Base-by-base conservation (phyloP, 1,284 basidiomycete species). In the Moesziomyces aphidis region DNA sequence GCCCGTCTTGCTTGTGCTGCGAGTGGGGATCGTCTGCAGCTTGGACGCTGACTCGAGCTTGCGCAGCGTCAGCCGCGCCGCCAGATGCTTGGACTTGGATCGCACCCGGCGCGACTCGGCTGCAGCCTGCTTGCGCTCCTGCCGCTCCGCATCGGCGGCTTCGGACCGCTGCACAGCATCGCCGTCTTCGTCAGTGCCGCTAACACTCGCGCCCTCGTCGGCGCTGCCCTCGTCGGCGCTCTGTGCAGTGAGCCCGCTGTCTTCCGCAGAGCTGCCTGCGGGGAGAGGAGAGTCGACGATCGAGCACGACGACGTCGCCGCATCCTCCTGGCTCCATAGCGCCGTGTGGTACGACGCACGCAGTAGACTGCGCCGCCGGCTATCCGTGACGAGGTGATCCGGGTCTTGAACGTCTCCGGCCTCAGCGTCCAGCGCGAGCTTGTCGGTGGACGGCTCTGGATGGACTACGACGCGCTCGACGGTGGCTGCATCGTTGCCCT, bases 261-360 rank as follows among this genome's bases (percentile, higher is more conserved):
- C 39, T n/a, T 61, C 64, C 7, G 42, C 10, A 5, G 58, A 17
- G 34, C 53, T 46, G 5, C 49, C 21, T 9, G 52, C 55, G 3
- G 36, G 7, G 2, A 39, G 22, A 5, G 45, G 22, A 17, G 36
- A 50, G 17, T 47, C 50, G 5, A 34, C 53, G 13, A 54, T 42
- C 22, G 59, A 48, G 1, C 45, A 48, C 19, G 59, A 61, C 22
- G 26, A 28, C 11, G 46, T 24, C 28, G 46, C 17, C 3, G 57
- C 64, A 22, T 67, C 64, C n/a, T 67, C 58, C n/a, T 67, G 64
- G 44, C 59, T 67, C 59, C 58, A 61, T 8, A 67, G 24, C 15
- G 69, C 73, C 9, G 68, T 72, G 24, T 76, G 68, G 36, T 71
- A 76, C 1, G 73, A 76, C 10, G 72, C 67, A 19, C 68, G 60